Evolutionary conservation across 1,284 basidiomycete genomes (phyloP).

Genomic region (Hemileia vastatrix): DNA sequence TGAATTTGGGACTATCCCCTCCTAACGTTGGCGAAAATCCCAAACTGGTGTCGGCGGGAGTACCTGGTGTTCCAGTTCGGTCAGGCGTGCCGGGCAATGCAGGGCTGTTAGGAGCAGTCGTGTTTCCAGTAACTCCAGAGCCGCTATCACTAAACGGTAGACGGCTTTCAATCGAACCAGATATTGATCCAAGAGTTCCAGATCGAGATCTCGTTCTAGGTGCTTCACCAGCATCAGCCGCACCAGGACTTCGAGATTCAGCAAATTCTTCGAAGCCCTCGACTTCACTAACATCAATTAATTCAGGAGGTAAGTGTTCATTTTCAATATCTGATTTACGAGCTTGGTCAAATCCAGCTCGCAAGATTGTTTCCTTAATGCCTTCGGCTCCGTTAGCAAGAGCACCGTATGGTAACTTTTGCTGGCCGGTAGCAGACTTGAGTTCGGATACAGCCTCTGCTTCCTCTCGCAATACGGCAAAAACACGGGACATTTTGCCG

Average conservation of each 20-base stretch:
- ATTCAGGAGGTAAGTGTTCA: constrained; percentile 86
- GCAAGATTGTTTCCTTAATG: constrained; percentile 81
- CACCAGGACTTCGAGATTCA: constrained; percentile 20
- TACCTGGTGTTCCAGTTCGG: background rate
- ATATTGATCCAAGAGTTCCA: constrained; percentile 14
- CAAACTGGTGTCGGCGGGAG: constrained; percentile 6
- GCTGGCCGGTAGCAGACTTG: constrained; percentile 74
- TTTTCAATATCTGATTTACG: constrained; percentile 99
- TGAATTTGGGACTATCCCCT: constrained; percentile 47
- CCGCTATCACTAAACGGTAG: constrained; percentile 14
- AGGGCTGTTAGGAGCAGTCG: constrained; percentile 13
- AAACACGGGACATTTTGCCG: constrained; percentile 89
- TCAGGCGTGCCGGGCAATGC: constrained; percentile 9
- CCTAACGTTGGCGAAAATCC: constrained; percentile 18
- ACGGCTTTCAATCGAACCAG: constrained; percentile 13
- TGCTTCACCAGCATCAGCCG: constrained; percentile 20
- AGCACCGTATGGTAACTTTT: constrained; percentile 71
- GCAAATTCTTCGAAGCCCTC: constrained; percentile 31
- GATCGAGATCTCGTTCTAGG: constrained; percentile 13
- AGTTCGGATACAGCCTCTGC: constrained; percentile 95
- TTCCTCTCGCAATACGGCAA: constrained; percentile 92
- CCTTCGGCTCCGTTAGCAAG: constrained; percentile 85
- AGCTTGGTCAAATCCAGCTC: constrained; percentile 77
- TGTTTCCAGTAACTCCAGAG: background rate
- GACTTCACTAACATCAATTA: constrained; percentile 69